phyloP scores from a whole-genome alignment of 305 asterid species.

The Solanum aculeatissimum region DNA sequence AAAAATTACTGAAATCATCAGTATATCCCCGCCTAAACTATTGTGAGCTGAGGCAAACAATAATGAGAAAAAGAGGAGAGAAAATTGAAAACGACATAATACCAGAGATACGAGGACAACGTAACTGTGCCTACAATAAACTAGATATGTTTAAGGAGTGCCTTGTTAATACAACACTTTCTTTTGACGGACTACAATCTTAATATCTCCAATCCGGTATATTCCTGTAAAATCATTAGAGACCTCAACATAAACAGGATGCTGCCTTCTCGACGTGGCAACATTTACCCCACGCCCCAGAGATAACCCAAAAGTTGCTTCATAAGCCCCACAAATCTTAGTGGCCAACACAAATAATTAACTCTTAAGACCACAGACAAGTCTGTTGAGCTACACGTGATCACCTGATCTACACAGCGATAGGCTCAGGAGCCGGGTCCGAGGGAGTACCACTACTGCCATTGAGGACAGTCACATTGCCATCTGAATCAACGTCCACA shows the following conservation, averaged over 20 bases:
- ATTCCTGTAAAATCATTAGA: background rate
- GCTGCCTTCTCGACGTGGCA: background rate
- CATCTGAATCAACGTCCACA: conserved; percentile 80
- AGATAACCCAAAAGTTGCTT: background rate
- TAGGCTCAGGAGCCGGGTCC: conserved; percentile 51
- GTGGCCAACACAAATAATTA: background rate
- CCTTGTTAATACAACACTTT: background rate
- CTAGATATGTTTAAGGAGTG: background rate
- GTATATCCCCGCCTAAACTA: background rate
- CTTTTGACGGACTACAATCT: background rate
- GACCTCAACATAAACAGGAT: background rate
- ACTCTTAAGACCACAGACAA: background rate
- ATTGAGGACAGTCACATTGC: conserved; percentile 69
- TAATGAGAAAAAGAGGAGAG: background rate
- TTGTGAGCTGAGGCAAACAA: background rate
- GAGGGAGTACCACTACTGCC: conserved; percentile 66
- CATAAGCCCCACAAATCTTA: background rate
- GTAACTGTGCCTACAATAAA: background rate
- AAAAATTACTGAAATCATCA: background rate
- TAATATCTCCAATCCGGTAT: background rate
- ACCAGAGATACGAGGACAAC: background rate
- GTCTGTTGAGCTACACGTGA: background rate
- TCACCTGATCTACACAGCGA: conserved; percentile 31
- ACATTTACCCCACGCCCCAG: background rate
- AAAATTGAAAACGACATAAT: background rate